Conservation (phyloP, 208 protist species). For the Trypanosoma avium region DNA sequence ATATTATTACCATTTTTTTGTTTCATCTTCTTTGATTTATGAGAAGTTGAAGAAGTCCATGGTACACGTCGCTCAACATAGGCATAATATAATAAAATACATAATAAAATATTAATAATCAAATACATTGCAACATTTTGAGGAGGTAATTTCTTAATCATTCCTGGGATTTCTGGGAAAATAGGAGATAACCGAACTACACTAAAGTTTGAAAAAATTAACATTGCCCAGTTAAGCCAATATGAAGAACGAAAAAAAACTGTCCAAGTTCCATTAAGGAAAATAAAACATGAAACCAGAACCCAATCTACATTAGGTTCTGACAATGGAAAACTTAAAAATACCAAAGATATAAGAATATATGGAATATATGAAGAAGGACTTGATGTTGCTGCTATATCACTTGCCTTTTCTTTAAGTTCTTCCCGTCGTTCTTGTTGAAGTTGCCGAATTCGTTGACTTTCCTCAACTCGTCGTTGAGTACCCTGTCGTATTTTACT, state of each 20-base stretch:
- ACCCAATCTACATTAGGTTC: conserved; percentile 77
- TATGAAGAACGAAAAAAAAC: conserved; percentile 48
- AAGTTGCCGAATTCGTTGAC: conserved; percentile 59
- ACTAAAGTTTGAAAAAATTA: conserved; percentile 58
- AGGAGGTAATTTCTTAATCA: conserved; percentile 33
- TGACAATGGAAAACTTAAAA: conserved; percentile 78
- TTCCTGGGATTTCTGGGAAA: conserved; percentile 49
- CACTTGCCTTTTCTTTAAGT: conserved; percentile 25
- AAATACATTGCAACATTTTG: conserved; percentile 34
- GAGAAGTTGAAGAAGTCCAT: conserved; percentile 10
- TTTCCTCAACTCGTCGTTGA: conserved; percentile 50
- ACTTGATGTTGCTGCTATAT: conserved; percentile 18
- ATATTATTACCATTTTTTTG: background rate
- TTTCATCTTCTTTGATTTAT: background rate
- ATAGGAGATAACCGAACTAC: conserved; percentile 55
- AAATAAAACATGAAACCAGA: conserved; percentile 49
- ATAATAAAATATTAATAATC: conserved; percentile 33
- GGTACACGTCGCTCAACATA: conserved; percentile 52
- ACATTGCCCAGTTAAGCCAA: conserved; percentile 49
- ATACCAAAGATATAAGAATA: conserved; percentile 78
- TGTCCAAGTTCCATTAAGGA: conserved; percentile 52
- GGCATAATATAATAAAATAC: conserved; percentile 38
- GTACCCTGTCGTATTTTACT: conserved; percentile 65
- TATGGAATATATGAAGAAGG: conserved; percentile 49
- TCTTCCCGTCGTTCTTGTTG: conserved; percentile 56